phyloP scores from a whole-genome alignment of 2,329 filamentous ascomycete genomes.

The Colletotrichum sp. region DNA sequence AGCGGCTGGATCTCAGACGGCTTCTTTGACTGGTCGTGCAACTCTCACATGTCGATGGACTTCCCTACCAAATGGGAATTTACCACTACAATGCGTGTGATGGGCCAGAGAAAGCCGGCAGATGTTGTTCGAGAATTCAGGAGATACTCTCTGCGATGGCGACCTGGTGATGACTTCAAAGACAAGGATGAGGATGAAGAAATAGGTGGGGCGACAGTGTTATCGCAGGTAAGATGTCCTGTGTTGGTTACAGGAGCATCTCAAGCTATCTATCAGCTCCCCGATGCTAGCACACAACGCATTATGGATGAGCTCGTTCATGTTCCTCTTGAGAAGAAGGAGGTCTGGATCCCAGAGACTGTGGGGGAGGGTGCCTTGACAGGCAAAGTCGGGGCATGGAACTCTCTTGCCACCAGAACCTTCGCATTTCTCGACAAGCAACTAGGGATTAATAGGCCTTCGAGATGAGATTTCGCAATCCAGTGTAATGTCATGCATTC shows the following conservation, averaged over 20 bases:
- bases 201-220: neutral
- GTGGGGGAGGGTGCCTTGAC: neutral
- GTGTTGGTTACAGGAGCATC: neutral
- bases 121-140: neutral
- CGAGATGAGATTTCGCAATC: neutral
- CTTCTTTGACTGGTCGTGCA: neutral
- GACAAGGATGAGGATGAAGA: neutral
- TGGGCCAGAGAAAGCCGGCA: neutral
- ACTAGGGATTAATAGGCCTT: neutral
- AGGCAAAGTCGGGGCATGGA: neutral
- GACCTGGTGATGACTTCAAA: neutral
- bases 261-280: neutral
- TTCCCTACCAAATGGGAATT: neutral
- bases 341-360: neutral
- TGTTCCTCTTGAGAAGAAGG: neutral
- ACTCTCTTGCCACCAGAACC: neutral
- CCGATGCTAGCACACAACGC: neutral
- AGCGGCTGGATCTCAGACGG: neutral
- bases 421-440: neutral
- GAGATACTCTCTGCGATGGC: neutral
- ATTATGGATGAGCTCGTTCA: neutral
- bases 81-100: neutral
- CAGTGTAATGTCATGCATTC: fast-evolving
- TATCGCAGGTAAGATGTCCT: neutral
- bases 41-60: neutral